Base-by-base conservation (phyloP, 352 stramenopile species). In the Phytophthora pisi region DNA sequence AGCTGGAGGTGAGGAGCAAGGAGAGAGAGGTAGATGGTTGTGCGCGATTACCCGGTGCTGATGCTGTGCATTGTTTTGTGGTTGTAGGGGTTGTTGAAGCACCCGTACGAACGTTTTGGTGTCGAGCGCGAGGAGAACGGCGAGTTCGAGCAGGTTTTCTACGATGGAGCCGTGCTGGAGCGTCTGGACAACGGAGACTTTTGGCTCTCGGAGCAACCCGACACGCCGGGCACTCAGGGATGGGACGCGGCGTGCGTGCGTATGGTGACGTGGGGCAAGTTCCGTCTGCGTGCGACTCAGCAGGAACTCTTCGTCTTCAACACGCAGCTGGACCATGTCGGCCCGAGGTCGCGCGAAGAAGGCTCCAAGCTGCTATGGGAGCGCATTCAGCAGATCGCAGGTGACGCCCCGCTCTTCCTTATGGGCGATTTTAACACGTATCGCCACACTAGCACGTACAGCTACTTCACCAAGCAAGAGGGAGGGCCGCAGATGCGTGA, bases 351-450 rank as follows among this genome's bases (percentile, higher is more conserved):
- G n/a, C 82, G 85, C 30, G 65, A 75, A 0, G 74, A 86, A 36
- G 78, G 82, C 13, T 88, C 85, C 11, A 78, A 74, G 38, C 34
- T 93, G 54, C 68, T 93, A 8, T 91, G 81, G 82, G 42, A 78
- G 36, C 85, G 85, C 40, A 91, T 93, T 23, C 75, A 90, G 61
- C 46, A 65, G 42, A 83, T 89, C 52, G 81, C 84, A 6, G 74
- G 79, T 0, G 65, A 82, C 24, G 65, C 80, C n/a, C 83, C 87
- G 31, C 61, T 96, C 6, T 93, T 96, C 61, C 63, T 94, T 7
- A 75, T 93, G 40, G 88, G 88, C 15, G 88, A 96, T 60, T 96
- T 96, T 64, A 96, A 96, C 61, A 93, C 85, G 52, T 95, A 93
- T 57, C 88, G 88, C 30, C 79, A 94, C 70, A 93, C 84, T 1